A percentile compares a stretch with the other conserved stretches of the same genome.
Conservation (phyloP, 1,284 basidiomycete species). For the Cryptococcus sp. region DNA sequence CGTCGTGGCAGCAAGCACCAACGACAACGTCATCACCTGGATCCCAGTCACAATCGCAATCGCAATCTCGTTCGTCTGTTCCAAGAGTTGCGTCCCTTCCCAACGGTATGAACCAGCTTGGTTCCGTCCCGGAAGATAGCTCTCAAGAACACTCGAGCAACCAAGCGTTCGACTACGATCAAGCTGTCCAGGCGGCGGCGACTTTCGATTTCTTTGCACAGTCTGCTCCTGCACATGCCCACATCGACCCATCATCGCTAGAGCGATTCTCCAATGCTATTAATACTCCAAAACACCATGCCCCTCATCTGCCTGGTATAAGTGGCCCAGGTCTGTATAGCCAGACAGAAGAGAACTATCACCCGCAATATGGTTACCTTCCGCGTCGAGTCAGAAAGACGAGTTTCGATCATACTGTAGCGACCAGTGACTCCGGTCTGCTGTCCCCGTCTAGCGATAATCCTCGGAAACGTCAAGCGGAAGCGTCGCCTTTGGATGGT, state of each 20-base stretch:
- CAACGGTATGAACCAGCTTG: neutral
- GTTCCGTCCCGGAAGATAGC: neutral
- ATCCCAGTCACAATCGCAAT: neutral
- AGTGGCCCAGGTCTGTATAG: constrained; percentile 41
- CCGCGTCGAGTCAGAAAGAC: constrained; percentile 77
- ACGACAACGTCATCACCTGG: neutral
- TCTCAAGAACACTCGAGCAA: neutral
- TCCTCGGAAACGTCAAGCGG: constrained; percentile 41
- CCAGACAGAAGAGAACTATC: constrained; percentile 44
- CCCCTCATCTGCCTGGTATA: constrained; percentile 37
- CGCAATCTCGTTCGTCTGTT: neutral
- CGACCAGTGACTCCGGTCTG: constrained; percentile 11
- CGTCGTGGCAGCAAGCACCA: neutral
- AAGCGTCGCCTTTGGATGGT: constrained; percentile 37
- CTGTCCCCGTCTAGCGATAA: constrained; percentile 9
- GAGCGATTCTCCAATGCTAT: neutral
- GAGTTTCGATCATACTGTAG: constrained; percentile 83
- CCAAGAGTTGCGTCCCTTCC: neutral
- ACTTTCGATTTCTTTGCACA: constrained; percentile 1
- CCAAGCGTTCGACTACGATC: neutral
- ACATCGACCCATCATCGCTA: constrained; percentile 9
- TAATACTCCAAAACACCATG: neutral
- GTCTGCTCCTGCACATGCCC: constrained; percentile 13
- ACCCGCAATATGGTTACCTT: constrained; percentile 58
- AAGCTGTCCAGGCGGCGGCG: neutral